Percentiles rank a stretch among this genome's conserved stretches.
These are phyloP conservation scores for Zygosaccharomyces lentus DNA, from an alignment of 805 yeast species.

Conservation along the genomic window DNA sequence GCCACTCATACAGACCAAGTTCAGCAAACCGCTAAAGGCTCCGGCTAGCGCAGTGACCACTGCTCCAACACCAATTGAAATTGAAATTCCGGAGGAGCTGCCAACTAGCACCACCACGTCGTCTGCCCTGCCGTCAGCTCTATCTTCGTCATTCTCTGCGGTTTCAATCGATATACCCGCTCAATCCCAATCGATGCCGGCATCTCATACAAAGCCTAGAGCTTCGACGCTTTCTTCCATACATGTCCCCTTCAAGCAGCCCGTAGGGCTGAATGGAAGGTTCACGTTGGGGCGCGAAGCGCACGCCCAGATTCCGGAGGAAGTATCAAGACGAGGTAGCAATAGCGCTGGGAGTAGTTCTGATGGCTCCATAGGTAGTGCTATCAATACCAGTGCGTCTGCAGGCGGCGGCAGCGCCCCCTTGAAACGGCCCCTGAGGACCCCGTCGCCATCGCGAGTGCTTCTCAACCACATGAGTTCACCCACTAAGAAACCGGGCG, in stretches of 20 bases:
- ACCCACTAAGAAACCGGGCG: slow-evolving; percentile 14
- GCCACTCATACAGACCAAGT: slow-evolving; percentile 30
- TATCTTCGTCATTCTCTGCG: slow-evolving; percentile 38
- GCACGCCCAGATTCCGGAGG: slow-evolving; percentile 15
- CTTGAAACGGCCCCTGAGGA: slow-evolving; percentile 6
- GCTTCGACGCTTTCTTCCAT: slow-evolving; percentile 33
- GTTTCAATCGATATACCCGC: slow-evolving; percentile 15
- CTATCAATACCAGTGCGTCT: not conserved
- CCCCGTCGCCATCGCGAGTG: slow-evolving; percentile 17
- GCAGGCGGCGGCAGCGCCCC: not conserved
- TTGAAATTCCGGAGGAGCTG: slow-evolving; percentile 57
- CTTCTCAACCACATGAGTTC: slow-evolving; percentile 10
- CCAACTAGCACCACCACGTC: slow-evolving; percentile 26
- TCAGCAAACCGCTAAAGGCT: slow-evolving; percentile 21
- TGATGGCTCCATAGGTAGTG: slow-evolving; percentile 2
- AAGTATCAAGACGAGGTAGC: slow-evolving; percentile 15
- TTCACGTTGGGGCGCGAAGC: slow-evolving; percentile 4
- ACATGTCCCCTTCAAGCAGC: slow-evolving; percentile 27
- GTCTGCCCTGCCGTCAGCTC: slow-evolving; percentile 29
- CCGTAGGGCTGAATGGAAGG: slow-evolving; percentile 14
- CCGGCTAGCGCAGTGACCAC: slow-evolving; percentile 34
- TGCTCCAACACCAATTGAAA: slow-evolving; percentile 54
- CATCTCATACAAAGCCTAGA: slow-evolving; percentile 24
- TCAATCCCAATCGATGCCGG: slow-evolving; percentile 18
- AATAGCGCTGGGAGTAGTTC: slow-evolving; percentile 12